Base-by-base conservation (phyloP, 768 basidiomycete genomes). In the Pleurotus pulmonarius region DNA sequence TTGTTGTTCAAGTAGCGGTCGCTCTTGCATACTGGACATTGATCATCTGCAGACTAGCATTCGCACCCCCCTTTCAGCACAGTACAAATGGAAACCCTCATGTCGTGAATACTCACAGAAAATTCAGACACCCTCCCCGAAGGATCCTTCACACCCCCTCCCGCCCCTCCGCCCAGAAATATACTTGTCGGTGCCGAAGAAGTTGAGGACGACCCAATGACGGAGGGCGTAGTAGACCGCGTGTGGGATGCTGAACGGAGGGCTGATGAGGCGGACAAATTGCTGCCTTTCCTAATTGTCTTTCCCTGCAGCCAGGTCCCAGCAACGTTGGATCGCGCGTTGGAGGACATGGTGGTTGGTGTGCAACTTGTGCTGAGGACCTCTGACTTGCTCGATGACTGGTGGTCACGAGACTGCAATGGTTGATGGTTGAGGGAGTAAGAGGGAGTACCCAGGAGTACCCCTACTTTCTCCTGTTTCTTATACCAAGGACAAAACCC, bases 1-100 rank as follows among this genome's bases (percentile, higher is more conserved):
- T 95, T 96, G 18, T 94, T 93, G 64, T 98, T 97, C 57, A 97
- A 77, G 68, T 97, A 98, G 54, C 96, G 78, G 69, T 99, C 97
- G 40, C 92, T 94, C 70, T 94, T 94, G 79, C 97, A 98, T 2
- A 98, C 90, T 0, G 96, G 96, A 74, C 97, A 99, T 67, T 91
- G 87, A 69, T 99, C 97, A 59, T 92, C 89, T 83, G 90, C 90
- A 22, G 87, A 86, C 90, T 92, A 49, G 37, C 53, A 61, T 60
- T 46, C 55, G 54, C 51, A 41, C 46, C 13, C 49, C 46, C 7
- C 12, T 56, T 43, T 40, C 45, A 20, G 20, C 20, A 20, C 2
- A 49, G 15, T 48, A 9, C 22, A 24, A 46, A 56, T 43, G 56
- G 22, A 34, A 58, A 34, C 8, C 6, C 41, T 7, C 3, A 44